These are phyloP conservation scores for Oryza glumipatula DNA, from an alignment of 176 grass and related monocot species.

Conservation along the genomic window DNA sequence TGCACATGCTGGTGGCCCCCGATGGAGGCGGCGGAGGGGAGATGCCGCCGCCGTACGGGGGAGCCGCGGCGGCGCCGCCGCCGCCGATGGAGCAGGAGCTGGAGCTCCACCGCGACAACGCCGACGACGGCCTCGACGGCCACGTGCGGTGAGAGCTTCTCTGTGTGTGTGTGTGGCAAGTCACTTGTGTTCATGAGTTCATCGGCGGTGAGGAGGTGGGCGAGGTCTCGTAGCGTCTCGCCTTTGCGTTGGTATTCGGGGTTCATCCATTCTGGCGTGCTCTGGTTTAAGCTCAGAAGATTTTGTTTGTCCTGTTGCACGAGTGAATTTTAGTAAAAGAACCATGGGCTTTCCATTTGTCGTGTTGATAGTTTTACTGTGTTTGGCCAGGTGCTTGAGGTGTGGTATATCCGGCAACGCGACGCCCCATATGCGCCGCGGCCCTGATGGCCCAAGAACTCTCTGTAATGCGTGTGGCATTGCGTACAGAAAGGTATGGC, in stretches of 20 bases:
- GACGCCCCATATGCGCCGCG: constrained; percentile 88
- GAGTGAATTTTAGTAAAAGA: neutral
- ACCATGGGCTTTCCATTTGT: neutral
- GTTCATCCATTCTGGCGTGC: constrained; percentile 1
- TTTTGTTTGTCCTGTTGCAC: constrained; percentile 22
- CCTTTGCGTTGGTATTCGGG: neutral
- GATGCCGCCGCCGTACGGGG: constrained; percentile 34
- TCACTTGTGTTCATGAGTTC: neutral
- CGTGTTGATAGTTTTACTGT: constrained; percentile 30
- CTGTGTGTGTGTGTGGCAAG: constrained; percentile 9
- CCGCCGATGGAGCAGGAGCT: constrained; percentile 47
- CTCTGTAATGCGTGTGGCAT: constrained; percentile 94
- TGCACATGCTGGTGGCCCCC: constrained; percentile 63
- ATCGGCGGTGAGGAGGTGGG: neutral
- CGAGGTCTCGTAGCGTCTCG: neutral
- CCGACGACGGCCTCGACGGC: constrained; percentile 52
- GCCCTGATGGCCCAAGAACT: constrained; percentile 88
- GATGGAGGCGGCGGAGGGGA: constrained; percentile 49
- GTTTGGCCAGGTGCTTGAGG: constrained; percentile 63
- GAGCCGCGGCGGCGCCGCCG: neutral
- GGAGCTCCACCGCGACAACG: constrained; percentile 50
- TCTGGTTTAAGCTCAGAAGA: constrained; percentile 23
- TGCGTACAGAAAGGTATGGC: constrained; percentile 76
- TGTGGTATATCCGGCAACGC: constrained; percentile 81
- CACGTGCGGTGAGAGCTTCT: constrained; percentile 51